Percentiles rank a stretch among this genome's conserved stretches.
Conservation (phyloP, 1,139 yeast genomes). For the Kodamaea anthophila region DNA sequence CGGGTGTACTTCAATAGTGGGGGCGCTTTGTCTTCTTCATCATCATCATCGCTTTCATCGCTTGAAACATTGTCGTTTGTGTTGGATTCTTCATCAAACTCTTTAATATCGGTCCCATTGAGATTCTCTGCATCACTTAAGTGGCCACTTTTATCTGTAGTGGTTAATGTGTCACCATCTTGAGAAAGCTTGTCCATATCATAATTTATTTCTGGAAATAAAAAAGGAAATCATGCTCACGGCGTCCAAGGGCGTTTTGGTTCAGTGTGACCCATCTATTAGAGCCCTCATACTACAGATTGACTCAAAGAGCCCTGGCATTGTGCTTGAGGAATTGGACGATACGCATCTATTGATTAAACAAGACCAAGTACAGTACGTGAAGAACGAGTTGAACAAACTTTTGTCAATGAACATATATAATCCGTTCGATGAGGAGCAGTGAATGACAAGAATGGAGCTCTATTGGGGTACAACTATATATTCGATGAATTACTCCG, state of each 20-base stretch:
- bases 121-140: too few relatives aligned
- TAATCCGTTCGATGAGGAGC: conserved; percentile 75
- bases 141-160: too few relatives aligned
- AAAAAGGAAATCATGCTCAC: conserved; percentile 29
- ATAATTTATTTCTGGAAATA: too few relatives aligned
- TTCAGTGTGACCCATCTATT: conserved; percentile 82
- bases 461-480: background rate
- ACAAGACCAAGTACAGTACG: conserved; percentile 64
- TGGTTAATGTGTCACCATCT: too few relatives aligned
- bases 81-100: too few relatives aligned
- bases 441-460: too few relatives aligned
- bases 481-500: too few relatives aligned
- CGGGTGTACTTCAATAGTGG: conserved; percentile 74
- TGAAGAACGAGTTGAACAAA: conserved; percentile 71
- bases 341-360: conserved; percentile 85
- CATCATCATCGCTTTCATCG: conserved; percentile 16
- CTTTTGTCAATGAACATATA: conserved; percentile 77
- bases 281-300: conserved; percentile 78
- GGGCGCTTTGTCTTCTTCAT: conserved; percentile 48
- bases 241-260: conserved; percentile 42
- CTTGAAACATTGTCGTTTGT: too few relatives aligned
- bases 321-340: conserved; percentile 72
- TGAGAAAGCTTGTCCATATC: too few relatives aligned
- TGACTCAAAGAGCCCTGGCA: conserved; percentile 66
- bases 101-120: conserved; percentile 1